Percentiles rank a stretch among this genome's conserved stretches.
Conservation (phyloP, 108 stramenopile genomes). For the Cylindrotheca closterium region DNA sequence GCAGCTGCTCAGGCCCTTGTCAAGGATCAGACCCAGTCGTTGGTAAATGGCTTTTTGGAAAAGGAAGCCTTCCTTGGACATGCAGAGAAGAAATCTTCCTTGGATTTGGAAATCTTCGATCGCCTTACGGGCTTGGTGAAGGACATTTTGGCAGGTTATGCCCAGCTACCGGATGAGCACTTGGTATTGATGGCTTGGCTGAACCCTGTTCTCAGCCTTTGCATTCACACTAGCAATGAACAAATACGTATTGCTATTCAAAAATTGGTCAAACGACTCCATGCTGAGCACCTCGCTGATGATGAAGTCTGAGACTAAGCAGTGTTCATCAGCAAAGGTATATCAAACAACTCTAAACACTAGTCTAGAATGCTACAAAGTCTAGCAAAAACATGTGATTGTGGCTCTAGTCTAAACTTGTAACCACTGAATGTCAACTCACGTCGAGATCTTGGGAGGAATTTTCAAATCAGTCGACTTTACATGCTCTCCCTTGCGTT, state of each 20-base stretch:
- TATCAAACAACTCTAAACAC: too few relatives aligned
- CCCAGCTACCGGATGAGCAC: slow-evolving; percentile 29
- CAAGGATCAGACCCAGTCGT: slow-evolving; percentile 63
- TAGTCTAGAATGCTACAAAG: too few relatives aligned
- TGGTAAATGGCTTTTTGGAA: slow-evolving; percentile 58
- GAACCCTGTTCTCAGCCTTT: slow-evolving; percentile 32
- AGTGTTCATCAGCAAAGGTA: too few relatives aligned
- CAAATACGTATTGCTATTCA: slow-evolving; percentile 30
- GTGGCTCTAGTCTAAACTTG: too few relatives aligned
- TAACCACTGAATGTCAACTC: too few relatives aligned
- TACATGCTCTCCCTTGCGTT: too few relatives aligned
- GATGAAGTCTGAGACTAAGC: too few relatives aligned
- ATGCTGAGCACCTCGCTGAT: too few relatives aligned
- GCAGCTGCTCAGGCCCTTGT: slow-evolving; percentile 49
- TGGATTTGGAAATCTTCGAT: slow-evolving; percentile 24
- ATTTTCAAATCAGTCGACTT: too few relatives aligned
- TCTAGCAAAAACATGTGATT: too few relatives aligned
- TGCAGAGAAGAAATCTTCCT: slow-evolving; percentile 9
- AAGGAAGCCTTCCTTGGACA: slow-evolving; percentile 46
- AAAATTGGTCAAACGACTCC: slow-evolving; percentile 24
- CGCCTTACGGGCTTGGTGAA: slow-evolving; percentile 25
- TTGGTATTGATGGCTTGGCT: slow-evolving; percentile 33
- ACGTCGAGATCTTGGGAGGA: too few relatives aligned
- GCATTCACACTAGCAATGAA: slow-evolving; percentile 34
- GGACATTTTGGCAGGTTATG: slow-evolving; percentile 38